phyloP scores from a whole-genome alignment of 2,329 filamentous ascomycete genomes.

The Pyricularia grisea region DNA sequence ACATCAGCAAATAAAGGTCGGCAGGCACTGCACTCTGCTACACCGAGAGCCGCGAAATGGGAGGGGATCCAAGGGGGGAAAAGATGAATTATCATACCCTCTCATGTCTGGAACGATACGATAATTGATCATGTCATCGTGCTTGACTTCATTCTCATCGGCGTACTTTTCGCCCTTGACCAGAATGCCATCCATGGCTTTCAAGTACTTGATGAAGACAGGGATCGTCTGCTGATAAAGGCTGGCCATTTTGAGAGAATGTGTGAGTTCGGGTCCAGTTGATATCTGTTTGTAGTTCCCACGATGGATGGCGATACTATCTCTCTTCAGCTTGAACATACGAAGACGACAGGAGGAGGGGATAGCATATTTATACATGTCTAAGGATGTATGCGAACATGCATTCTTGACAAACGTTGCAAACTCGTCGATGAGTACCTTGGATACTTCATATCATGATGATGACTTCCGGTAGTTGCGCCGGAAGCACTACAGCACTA shows the following conservation, averaged over 20 bases:
- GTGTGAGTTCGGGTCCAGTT: background rate
- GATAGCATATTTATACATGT: background rate
- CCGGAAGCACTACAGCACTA: background rate
- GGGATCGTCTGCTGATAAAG: conserved; percentile 15
- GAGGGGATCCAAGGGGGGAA: no score
- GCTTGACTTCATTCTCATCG: conserved; percentile 15
- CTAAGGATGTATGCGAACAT: background rate
- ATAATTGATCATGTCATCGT: background rate
- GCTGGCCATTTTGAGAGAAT: background rate
- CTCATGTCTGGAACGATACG: background rate
- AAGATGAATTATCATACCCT: background rate
- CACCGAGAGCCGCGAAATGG: no score
- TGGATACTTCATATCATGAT: background rate
- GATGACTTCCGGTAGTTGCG: background rate
- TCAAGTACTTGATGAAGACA: conserved; percentile 14
- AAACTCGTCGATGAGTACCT: background rate
- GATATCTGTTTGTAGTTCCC: background rate
- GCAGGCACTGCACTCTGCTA: no score
- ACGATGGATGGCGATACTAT: background rate
- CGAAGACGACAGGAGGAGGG: background rate
- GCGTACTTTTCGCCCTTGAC: conserved; percentile 19
- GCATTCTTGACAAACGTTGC: background rate
- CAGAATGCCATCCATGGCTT: conserved; percentile 18
- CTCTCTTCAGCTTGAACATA: background rate
- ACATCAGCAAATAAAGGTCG: background rate